Evolutionary conservation across 768 basidiomycete species (phyloP).

Genomic region (Fomitopsis serialis): DNA sequence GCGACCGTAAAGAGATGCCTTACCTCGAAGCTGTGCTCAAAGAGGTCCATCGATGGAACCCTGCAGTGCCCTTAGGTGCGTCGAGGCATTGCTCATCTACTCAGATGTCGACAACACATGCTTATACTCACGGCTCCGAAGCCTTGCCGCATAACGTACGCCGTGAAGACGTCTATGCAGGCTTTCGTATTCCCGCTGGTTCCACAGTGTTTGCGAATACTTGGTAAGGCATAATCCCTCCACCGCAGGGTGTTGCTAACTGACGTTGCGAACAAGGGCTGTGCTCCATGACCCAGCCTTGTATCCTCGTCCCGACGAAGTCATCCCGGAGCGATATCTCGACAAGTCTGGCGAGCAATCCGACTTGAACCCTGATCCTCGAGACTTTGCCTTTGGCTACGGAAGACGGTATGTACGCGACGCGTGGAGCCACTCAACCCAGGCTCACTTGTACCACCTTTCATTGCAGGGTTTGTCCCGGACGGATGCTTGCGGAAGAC

Average conservation of each 20-base stretch:
- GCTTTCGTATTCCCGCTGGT: slow-evolving; percentile 56
- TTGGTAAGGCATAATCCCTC: slow-evolving; percentile 24
- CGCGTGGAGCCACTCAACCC: no score
- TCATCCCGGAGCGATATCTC: slow-evolving; percentile 37
- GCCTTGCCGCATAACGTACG: background rate
- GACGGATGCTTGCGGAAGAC: slow-evolving; percentile 13
- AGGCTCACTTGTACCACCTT: no score
- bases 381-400: background rate
- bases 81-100: background rate
- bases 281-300: slow-evolving; percentile 32
- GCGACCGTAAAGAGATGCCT: background rate
- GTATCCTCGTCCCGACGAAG: slow-evolving; percentile 35
- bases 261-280: slow-evolving; percentile 19
- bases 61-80: slow-evolving; percentile 18
- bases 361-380: background rate
- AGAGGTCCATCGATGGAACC: slow-evolving; percentile 24
- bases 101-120: background rate
- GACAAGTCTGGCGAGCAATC: background rate
- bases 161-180: slow-evolving; percentile 50
- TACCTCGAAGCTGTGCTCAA: slow-evolving; percentile 17
- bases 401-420: slow-evolving; percentile 4
- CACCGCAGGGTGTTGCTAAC: background rate
- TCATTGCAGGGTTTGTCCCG: slow-evolving; percentile 10
- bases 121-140: background rate
- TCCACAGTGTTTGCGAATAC: slow-evolving; percentile 50